These are phyloP conservation scores for Alternaria sp. DNA, from an alignment of 2,329 filamentous ascomycete genomes.

Conservation along the genomic window DNA sequence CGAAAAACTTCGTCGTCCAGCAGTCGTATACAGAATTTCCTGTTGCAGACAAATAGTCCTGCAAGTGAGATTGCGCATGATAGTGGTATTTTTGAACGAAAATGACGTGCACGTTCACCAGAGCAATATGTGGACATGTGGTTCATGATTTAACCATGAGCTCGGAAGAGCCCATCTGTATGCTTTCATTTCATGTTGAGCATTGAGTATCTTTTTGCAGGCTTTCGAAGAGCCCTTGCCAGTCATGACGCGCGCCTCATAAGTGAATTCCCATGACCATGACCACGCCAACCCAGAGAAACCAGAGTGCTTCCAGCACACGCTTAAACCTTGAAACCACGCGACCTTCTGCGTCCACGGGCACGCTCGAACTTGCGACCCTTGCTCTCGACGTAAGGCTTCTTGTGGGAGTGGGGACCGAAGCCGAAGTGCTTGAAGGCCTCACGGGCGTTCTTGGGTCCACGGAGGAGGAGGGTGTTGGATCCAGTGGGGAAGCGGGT, in stretches of 20 bases:
- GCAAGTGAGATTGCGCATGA: neutral
- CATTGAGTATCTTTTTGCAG: conserved; percentile 52
- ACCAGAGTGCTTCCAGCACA: conserved; percentile 40
- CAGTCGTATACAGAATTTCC: conserved; percentile 1
- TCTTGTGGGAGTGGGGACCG: conserved; percentile 98
- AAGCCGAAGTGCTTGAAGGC: conserved; percentile 99
- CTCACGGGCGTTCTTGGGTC: conserved; percentile 98
- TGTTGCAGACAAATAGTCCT: conserved; percentile 8
- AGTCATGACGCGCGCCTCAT: conserved; percentile 51
- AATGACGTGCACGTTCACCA: conserved; percentile 4
- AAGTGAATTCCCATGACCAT: conserved; percentile 48
- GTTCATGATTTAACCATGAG: conserved; percentile 45
- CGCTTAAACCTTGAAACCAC: conserved; percentile 99
- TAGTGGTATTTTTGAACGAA: neutral
- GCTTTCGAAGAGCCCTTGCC: conserved; percentile 43
- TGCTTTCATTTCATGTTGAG: conserved; percentile 46
- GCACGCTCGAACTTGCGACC: conserved; percentile 99
- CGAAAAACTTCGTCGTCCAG: conserved; percentile 18
- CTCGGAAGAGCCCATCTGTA: conserved; percentile 43
- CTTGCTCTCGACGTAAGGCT: conserved; percentile 97
- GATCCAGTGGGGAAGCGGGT: conserved; percentile 92
- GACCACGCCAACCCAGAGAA: conserved; percentile 52
- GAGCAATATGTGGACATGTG: conserved; percentile 9
- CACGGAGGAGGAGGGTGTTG: conserved; percentile 97
- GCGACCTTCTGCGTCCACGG: conserved; percentile 97